Conservation (phyloP, 2,329 filamentous ascomycete species). For the Ophioceras dolichostomum region DNA sequence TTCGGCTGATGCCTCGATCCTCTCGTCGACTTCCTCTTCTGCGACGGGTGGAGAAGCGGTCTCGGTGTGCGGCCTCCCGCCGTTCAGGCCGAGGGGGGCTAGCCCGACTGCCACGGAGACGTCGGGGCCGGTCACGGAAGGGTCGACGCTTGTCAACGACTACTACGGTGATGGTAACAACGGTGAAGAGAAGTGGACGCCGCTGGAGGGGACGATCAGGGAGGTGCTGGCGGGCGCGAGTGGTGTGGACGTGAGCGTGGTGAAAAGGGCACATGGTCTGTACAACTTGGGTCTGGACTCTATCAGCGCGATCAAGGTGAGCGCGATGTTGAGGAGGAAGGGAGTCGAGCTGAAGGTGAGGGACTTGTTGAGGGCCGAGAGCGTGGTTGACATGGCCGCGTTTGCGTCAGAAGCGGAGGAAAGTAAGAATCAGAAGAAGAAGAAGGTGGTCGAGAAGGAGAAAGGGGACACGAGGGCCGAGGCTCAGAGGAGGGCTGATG, state of each 20-base stretch:
- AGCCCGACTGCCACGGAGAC: background rate
- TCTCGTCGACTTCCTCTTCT: constrained; percentile 18
- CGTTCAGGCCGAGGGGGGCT: constrained; percentile 18
- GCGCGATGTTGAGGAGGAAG: constrained; percentile 53
- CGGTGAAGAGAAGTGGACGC: constrained; percentile 18
- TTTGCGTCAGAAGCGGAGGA: background rate
- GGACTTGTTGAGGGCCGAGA: constrained; percentile 55
- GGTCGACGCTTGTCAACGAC: constrained; percentile 5
- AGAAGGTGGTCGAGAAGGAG: background rate
- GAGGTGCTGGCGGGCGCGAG: constrained; percentile 45
- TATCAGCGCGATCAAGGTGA: constrained; percentile 80
- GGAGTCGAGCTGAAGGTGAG: constrained; percentile 54
- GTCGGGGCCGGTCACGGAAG: background rate
- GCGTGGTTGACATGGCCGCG: constrained; percentile 49
- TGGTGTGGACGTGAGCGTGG: constrained; percentile 36
- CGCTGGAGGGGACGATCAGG: constrained; percentile 25
- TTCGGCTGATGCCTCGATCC: constrained; percentile 30
- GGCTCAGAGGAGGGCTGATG: background rate
- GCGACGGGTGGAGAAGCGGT: constrained; percentile 16
- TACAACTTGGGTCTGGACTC: constrained; percentile 86
- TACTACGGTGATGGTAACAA: no score
- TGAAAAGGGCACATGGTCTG: constrained; percentile 51
- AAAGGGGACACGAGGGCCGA: background rate
- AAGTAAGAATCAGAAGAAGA: background rate
- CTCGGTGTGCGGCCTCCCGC: constrained; percentile 53